Percentiles rank a stretch among this genome's conserved stretches.
These are phyloP conservation scores for Aspergillus jensenii DNA, from an alignment of 2,329 filamentous ascomycete species.

Conservation along the genomic window DNA sequence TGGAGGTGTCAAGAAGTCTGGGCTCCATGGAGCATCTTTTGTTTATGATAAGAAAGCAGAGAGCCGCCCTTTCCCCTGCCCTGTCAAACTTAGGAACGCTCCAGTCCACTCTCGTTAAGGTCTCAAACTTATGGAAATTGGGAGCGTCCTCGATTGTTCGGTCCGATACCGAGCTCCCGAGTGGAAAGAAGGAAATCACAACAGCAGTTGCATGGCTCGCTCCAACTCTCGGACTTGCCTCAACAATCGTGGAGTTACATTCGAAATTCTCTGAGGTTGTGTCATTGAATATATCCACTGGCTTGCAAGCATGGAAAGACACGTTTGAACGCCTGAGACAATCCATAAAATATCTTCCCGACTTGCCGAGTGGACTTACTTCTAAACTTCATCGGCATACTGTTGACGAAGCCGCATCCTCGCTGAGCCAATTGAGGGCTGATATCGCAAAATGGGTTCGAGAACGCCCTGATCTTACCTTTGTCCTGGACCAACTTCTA, in stretches of 20 bases:
- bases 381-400: slow-evolving; percentile 31
- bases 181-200: slow-evolving; percentile 25
- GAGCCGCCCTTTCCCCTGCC: slow-evolving; percentile 34
- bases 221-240: slow-evolving; percentile 64
- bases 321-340: slow-evolving; percentile 48
- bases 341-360: slow-evolving; percentile 45
- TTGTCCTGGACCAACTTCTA: slow-evolving; percentile 65
- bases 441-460: slow-evolving; percentile 48
- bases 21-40: slow-evolving; percentile 87
- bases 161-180: slow-evolving; percentile 12
- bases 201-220: slow-evolving; percentile 60
- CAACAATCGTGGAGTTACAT: slow-evolving; percentile 65
- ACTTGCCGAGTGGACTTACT: slow-evolving; percentile 54
- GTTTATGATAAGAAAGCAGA: slow-evolving; percentile 46
- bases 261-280: slow-evolving; percentile 60
- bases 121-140: slow-evolving; percentile 34
- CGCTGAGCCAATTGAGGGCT: slow-evolving; percentile 30
- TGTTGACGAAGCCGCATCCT: slow-evolving; percentile 26
- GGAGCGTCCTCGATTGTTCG: slow-evolving; percentile 26
- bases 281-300: slow-evolving; percentile 46
- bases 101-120: slow-evolving; percentile 29
- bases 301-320: slow-evolving; percentile 53
- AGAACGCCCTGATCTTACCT: slow-evolving; percentile 59
- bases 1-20: slow-evolving; percentile 75
- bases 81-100: slow-evolving; percentile 32